A percentile compares a stretch with the other conserved stretches of the same genome.
Conservation (phyloP, 257 asterid species). For the Solanum tacnaense region DNA sequence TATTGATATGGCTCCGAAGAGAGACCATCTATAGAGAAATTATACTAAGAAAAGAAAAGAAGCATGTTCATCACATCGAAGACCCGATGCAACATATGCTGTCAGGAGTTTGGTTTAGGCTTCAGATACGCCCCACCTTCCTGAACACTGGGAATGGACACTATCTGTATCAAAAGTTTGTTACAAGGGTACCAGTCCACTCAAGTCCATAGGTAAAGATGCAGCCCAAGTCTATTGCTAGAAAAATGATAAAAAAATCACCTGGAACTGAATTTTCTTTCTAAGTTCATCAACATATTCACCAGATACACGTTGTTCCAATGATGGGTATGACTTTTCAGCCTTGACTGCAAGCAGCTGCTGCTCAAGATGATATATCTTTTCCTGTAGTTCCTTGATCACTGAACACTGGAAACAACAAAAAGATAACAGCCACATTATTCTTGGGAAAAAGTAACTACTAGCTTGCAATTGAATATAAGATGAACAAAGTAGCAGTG, state of each 20-base stretch:
- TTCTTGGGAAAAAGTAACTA: background rate
- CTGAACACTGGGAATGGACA: background rate
- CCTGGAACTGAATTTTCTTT: slow-evolving; percentile 77
- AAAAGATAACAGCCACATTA: slow-evolving; percentile 10
- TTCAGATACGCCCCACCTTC: background rate
- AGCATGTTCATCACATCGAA: background rate
- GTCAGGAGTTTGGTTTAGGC: background rate
- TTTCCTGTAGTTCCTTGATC: slow-evolving; percentile 63
- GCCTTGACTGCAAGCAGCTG: slow-evolving; percentile 45
- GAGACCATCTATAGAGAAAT: background rate
- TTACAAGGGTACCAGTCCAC: background rate
- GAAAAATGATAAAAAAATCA: slow-evolving; percentile 6
- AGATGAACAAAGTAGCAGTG: background rate
- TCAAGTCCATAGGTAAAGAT: background rate
- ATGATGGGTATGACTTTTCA: slow-evolving; percentile 24
- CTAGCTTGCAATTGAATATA: background rate
- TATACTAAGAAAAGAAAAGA: background rate
- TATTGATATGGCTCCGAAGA: background rate
- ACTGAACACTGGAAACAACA: slow-evolving; percentile 47
- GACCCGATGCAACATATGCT: background rate
- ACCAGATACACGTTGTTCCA: slow-evolving; percentile 37
- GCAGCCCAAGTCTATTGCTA: background rate
- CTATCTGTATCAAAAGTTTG: background rate
- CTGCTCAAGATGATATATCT: slow-evolving; percentile 48
- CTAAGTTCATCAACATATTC: slow-evolving; percentile 58